Conservation (phyloP, 208 protist species). For the Acanthamoeba lenticulata region DNA sequence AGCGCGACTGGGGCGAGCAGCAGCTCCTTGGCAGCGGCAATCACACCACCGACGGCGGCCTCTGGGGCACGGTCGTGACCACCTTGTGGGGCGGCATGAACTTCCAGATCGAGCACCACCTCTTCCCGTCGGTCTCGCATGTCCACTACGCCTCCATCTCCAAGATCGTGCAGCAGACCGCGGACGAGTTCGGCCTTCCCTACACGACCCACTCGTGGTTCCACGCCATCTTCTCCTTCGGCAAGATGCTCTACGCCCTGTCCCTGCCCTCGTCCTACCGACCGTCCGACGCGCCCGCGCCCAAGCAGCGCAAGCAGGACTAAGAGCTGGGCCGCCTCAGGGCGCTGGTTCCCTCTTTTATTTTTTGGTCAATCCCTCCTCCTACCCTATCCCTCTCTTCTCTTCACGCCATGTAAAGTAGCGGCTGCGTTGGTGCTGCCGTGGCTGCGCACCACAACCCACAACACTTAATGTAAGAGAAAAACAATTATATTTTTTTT, state of each 20-base stretch:
- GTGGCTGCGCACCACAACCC: too few relatives aligned
- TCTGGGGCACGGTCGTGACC: constrained; percentile 79
- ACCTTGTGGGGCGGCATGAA: constrained; percentile 66
- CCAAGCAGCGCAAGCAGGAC: constrained; percentile 64
- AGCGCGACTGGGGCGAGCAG: constrained; percentile 61
- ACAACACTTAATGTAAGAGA: too few relatives aligned
- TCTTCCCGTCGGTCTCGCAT: constrained; percentile 48
- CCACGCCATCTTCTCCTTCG: constrained; percentile 24
- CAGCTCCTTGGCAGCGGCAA: constrained; percentile 62
- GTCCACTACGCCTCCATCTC: constrained; percentile 37
- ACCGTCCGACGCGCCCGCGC: background rate
- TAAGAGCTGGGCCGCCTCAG: too few relatives aligned
- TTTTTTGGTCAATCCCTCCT: too few relatives aligned
- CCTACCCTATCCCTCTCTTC: too few relatives aligned
- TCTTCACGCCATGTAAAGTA: too few relatives aligned
- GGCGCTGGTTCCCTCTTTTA: too few relatives aligned
- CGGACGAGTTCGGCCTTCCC: constrained; percentile 3
- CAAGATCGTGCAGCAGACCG: constrained; percentile 32
- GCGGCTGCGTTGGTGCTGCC: too few relatives aligned
- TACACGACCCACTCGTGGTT: constrained; percentile 66
- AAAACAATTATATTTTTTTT: background rate
- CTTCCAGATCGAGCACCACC: constrained; percentile 68
- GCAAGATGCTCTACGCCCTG: background rate
- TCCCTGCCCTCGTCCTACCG: constrained; percentile 19
- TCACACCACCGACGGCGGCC: constrained; percentile 39